A percentile compares a stretch with the other conserved stretches of the same genome.
phyloP scores from a whole-genome alignment of 2,329 filamentous ascomycete species.

The Neophaeococcomyces aloes region DNA sequence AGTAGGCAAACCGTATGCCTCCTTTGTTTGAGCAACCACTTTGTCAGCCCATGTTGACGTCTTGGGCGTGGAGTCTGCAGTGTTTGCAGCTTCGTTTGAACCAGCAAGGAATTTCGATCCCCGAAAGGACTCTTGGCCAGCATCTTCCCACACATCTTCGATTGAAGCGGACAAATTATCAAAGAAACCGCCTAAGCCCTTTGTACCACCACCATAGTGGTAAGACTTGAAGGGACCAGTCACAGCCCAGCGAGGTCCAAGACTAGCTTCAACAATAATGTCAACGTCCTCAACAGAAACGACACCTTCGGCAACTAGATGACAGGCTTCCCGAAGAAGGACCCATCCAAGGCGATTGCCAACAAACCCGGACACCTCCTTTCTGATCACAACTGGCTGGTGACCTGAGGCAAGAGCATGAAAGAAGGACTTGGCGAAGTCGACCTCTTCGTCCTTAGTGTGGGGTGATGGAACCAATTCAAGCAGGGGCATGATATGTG shows the following conservation, averaged over 20 bases:
- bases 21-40: slow-evolving; percentile 12
- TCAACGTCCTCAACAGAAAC: slow-evolving; percentile 45
- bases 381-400: slow-evolving; percentile 90
- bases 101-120: not conserved
- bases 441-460: slow-evolving; percentile 31
- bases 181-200: slow-evolving; percentile 44
- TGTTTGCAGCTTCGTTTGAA: not conserved
- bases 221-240: slow-evolving; percentile 50
- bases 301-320: slow-evolving; percentile 45
- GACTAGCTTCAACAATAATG: slow-evolving; percentile 39
- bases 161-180: slow-evolving; percentile 48
- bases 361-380: slow-evolving; percentile 70
- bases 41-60: slow-evolving; percentile 11
- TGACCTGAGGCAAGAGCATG: slow-evolving; percentile 95
- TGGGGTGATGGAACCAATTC: slow-evolving; percentile 45
- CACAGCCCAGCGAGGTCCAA: slow-evolving; percentile 47
- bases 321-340: slow-evolving; percentile 44
- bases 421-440: slow-evolving; percentile 52
- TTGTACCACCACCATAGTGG: slow-evolving; percentile 47
- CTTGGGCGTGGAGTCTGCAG: not conserved
- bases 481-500: slow-evolving; percentile 51
- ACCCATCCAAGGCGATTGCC: slow-evolving; percentile 50
- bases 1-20: slow-evolving; percentile 13
- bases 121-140: slow-evolving; percentile 28
- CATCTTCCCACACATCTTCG: slow-evolving; percentile 44